These are phyloP conservation scores for Panicum virgatum DNA, from an alignment of 202 grass and related monocot genomes.

Conservation along the genomic window DNA sequence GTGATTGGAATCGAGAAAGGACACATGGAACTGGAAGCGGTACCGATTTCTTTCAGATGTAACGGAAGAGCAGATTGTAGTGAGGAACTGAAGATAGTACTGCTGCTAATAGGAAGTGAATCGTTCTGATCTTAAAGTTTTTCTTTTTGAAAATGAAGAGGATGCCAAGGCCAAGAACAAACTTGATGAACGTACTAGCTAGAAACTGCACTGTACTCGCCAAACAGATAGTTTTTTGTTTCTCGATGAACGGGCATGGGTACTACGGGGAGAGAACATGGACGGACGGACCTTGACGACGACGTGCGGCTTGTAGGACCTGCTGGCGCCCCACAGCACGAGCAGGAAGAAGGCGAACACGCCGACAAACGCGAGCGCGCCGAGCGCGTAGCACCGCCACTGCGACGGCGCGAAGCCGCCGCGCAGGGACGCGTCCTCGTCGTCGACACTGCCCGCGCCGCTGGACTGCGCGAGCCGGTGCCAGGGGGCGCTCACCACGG, in stretches of 20 bases:
- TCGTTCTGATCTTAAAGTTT: not conserved
- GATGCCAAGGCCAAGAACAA: not conserved
- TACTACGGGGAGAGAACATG: not conserved
- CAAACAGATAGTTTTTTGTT: not conserved
- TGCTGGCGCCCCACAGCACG: constrained; percentile 91
- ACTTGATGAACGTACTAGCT: not conserved
- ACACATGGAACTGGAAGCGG: not conserved
- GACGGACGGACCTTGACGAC: constrained; percentile 68
- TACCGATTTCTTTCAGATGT: not conserved
- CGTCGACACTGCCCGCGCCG: constrained; percentile 38
- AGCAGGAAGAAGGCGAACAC: constrained; percentile 89
- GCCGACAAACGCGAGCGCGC: constrained; percentile 59
- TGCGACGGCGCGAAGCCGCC: not conserved
- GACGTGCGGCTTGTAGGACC: constrained; percentile 79
- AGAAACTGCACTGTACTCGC: not conserved
- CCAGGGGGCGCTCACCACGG: constrained; percentile 48
- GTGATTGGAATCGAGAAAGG: too few relatives aligned
- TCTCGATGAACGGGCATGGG: not conserved
- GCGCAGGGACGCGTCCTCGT: constrained; percentile 9
- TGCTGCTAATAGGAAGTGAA: not conserved
- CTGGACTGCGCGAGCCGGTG: constrained; percentile 47
- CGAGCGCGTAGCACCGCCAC: constrained; percentile 65
- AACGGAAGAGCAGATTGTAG: not conserved
- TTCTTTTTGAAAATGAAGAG: not conserved
- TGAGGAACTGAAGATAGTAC: not conserved